Evolutionary conservation across 2,329 filamentous ascomycete species (phyloP), one percentile per base, ranked within the genome.

Genomic region (Colletotrichum lindemuthianum): DNA sequence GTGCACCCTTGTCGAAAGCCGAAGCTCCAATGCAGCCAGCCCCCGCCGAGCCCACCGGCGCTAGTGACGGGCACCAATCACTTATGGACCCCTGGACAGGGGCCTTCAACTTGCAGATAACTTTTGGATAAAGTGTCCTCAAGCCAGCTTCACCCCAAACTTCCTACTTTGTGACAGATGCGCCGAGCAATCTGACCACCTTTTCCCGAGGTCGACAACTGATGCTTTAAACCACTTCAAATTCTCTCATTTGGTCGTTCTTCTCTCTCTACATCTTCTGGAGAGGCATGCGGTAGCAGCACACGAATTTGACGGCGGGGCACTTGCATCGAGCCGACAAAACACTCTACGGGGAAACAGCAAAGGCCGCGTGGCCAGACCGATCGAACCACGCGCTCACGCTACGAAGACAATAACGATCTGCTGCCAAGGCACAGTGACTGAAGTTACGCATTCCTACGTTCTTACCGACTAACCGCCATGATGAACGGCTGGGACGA

Each of bases 401-500:
- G 13, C 43, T 15, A 10, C 13, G 9, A 36, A 16, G 12, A 48
- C n/a, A 2, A 9, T 37, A 10, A 13, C 44, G 6, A 12, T 8
- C 6, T 15, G 6, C 6, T 24, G 24, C 24, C 24, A 24, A 24
- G 24, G 24, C 24, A 24, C 24, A 24, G 24, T 24, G 24, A 24
- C 24, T 24, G 50, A 52, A 43, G 2, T 11, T 12, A 12, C 3
- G 40, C 8, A 13, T 11, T 6, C 12, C 40, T 9, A 9, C 11
- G 24, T 6, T 34, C 11, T 47, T 41, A 11, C 40, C n/a, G 34
- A 52, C 24, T 6, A 8, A 15, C 49, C 39, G 43, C 41, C 41
- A 71, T 49, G 44, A 96, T 97, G 92, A 92, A 96, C 85, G 91
- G 90, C 73, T 94, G 90, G 80, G 83, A 88, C 71, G 85, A 90